These are phyloP conservation scores for Santalum album DNA, from an alignment of 164 flowering plant genomes.

Conservation along the genomic window DNA sequence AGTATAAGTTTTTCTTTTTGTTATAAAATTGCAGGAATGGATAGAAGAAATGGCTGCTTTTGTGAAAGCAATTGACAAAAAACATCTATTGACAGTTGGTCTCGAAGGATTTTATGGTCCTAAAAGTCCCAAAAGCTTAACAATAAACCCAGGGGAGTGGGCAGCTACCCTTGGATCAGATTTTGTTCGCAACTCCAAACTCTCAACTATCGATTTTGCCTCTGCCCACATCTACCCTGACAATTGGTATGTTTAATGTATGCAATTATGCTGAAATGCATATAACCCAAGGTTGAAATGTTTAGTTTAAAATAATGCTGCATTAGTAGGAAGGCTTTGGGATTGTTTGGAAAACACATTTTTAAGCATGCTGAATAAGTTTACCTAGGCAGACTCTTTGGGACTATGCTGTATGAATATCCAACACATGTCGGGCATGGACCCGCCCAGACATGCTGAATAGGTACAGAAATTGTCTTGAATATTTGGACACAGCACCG, in stretches of 20 bases:
- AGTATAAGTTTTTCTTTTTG: conserved; percentile 9
- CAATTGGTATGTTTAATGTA: conserved; percentile 53
- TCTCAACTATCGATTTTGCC: conserved; percentile 64
- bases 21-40: conserved; percentile 66
- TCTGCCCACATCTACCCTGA: conserved; percentile 89
- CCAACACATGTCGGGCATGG: too few species aligned
- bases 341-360: not conserved
- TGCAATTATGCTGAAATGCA: not conserved
- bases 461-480: too few species aligned
- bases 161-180: conserved; percentile 68
- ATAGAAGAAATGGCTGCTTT: conserved; percentile 76
- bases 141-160: conserved; percentile 71
- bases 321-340: too few species aligned
- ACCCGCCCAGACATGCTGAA: too few species aligned
- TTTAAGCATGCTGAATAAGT: not conserved
- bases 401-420: too few species aligned
- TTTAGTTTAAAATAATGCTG: not conserved
- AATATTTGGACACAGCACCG: too few species aligned
- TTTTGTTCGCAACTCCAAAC: conserved; percentile 61
- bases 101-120: conserved; percentile 92
- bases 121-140: conserved; percentile 43
- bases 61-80: conserved; percentile 76
- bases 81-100: conserved; percentile 74
- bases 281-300: not conserved
- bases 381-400: not conserved